Evolutionary conservation across 1,284 basidiomycete species (phyloP).

Genomic region (Coriolopsis trogii): DNA sequence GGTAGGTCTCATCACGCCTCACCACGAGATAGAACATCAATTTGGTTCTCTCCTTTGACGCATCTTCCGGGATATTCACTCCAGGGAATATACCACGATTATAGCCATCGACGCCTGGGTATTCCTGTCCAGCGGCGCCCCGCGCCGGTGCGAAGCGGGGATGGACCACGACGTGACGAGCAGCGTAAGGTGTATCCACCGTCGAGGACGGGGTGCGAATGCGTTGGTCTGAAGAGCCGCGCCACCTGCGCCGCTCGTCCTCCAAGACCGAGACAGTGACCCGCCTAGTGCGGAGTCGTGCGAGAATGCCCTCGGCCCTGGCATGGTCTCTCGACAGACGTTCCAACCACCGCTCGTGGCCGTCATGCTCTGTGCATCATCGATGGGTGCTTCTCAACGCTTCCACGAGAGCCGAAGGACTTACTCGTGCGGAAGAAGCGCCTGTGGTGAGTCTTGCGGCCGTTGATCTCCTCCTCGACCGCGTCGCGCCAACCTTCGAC

Average conservation of each 20-base stretch:
- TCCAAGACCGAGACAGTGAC: neutral
- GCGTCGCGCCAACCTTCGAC: neutral
- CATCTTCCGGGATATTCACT: too few relatives aligned
- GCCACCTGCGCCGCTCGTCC: neutral
- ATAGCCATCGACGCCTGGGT: too few relatives aligned
- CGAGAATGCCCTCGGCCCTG: neutral
- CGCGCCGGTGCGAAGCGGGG: too few relatives aligned
- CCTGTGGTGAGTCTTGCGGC: slow-evolving; percentile 2
- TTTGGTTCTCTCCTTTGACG: too few relatives aligned
- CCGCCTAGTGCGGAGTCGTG: neutral
- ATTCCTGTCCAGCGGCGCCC: too few relatives aligned
- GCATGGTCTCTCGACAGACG: neutral
- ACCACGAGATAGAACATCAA: too few relatives aligned
- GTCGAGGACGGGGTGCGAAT: too few relatives aligned
- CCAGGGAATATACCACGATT: too few relatives aligned
- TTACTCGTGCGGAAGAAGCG: slow-evolving; percentile 3
- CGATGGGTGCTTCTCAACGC: neutral
- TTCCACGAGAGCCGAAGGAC: neutral
- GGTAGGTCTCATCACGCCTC: too few relatives aligned
- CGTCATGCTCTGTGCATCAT: neutral
- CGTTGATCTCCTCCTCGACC: slow-evolving; percentile 7
- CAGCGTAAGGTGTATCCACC: too few relatives aligned
- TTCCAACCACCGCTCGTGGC: slow-evolving; percentile 4
- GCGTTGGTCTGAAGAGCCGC: neutral
- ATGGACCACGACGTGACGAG: too few relatives aligned